Evolutionary conservation across 2,329 filamentous ascomycete species (phyloP).

Genomic region (Blastomyces emzantsi): DNA sequence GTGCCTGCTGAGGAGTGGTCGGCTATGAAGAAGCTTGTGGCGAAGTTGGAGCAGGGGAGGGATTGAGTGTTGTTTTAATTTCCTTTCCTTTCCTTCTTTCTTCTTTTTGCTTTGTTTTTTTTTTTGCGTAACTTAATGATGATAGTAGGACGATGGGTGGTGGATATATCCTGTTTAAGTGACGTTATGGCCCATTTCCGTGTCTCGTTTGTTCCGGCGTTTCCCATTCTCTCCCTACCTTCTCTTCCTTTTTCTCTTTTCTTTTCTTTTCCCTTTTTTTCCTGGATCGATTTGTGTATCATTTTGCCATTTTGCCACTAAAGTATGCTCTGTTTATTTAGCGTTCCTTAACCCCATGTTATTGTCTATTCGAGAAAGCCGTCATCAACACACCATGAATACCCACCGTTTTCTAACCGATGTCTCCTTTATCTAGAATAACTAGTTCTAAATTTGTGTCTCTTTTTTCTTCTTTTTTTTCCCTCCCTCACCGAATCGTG

Average conservation of each 20-base stretch:
- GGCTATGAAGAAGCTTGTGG: slow-evolving; percentile 81
- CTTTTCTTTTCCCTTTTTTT: background rate
- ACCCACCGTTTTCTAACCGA: background rate
- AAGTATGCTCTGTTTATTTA: background rate
- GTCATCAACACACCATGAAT: background rate
- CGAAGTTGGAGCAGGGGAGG: slow-evolving; percentile 54
- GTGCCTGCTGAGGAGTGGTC: slow-evolving; percentile 85
- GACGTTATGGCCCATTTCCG: background rate
- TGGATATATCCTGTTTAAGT: background rate
- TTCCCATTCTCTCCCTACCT: too few relatives aligned
- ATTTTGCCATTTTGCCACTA: background rate
- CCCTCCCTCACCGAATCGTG: background rate
- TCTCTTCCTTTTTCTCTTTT: background rate
- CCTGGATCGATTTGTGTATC: background rate
- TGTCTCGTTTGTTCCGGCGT: background rate
- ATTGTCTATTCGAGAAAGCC: background rate
- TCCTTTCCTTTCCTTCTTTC: background rate
- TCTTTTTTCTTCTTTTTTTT: background rate
- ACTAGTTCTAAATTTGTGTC: background rate
- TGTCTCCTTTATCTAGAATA: background rate
- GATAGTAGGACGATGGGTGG: background rate
- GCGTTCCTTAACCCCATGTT: background rate
- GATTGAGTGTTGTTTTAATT: slow-evolving; percentile 19
- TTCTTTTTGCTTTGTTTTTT: background rate
- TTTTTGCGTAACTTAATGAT: background rate